Evolutionary conservation across 2,329 filamentous ascomycete genomes (phyloP).

Genomic region (Pyricularia grisea): DNA sequence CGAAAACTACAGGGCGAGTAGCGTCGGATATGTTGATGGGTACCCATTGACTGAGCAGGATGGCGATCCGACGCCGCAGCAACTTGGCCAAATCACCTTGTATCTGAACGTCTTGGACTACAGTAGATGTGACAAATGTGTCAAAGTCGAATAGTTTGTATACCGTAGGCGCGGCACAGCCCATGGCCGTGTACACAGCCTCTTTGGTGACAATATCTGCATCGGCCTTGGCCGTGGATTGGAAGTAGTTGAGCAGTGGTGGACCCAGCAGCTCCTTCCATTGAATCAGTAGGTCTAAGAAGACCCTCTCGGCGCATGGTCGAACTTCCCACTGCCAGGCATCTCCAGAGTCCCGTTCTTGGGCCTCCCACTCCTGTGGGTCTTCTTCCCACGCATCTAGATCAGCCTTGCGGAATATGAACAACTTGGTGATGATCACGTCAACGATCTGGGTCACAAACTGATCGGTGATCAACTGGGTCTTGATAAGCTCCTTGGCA

Average conservation of each 20-base stretch:
- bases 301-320: constrained; percentile 87
- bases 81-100: constrained; percentile 60
- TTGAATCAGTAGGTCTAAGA: constrained; percentile 82
- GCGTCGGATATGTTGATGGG: constrained; percentile 62
- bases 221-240: constrained; percentile 42
- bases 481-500: constrained; percentile 61
- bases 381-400: constrained; percentile 90
- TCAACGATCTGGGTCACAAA: constrained; percentile 78
- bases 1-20: constrained; percentile 68
- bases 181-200: constrained; percentile 88
- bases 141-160: constrained; percentile 75
- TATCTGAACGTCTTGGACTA: constrained; percentile 69
- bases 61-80: constrained; percentile 76
- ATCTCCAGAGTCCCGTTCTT: constrained; percentile 74
- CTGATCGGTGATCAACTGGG: constrained; percentile 63
- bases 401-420: constrained; percentile 78
- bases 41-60: constrained; percentile 85
- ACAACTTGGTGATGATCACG: constrained; percentile 75
- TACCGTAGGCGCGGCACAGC: constrained; percentile 71
- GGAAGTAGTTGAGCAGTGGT: constrained; percentile 75
- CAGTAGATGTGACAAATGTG: constrained; percentile 60
- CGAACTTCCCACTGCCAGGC: constrained; percentile 90
- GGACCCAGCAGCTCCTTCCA: constrained; percentile 75
- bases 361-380: constrained; percentile 89
- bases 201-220: constrained; percentile 77